Evolutionary conservation across 2,329 filamentous ascomycete species (phyloP), one percentile per base, ranked within the genome.

Genomic region (Phoma herbarum): DNA sequence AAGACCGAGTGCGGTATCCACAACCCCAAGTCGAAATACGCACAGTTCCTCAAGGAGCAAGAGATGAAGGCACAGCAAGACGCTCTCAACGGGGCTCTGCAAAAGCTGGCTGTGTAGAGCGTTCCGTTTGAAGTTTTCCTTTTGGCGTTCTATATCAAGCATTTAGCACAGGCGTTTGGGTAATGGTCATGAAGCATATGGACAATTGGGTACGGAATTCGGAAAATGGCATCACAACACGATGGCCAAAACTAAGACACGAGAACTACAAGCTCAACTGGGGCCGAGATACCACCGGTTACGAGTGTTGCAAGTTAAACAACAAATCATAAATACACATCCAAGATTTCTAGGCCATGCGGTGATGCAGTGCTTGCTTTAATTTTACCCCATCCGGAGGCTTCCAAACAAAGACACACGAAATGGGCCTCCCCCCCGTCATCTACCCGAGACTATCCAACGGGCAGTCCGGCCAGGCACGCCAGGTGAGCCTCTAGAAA

Each of bases 1-100:
- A 99, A 99, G 89, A 96, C 93, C 16, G 95, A 99, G 83, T 99
- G 95, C 78, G 95, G 95, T 46, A 98, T 99, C 75, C 95, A 99
- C 86, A 98, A 98, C 84, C 96, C 95, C 80, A 90, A 93, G 78
- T 96, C 92, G 58, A 89, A 93, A 68, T 99, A 98, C 74, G 91
- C 93, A 11, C 88, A 93, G 79, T 97, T 90, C 79, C 80, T 96
- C 55, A 84, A 85, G 70, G 88, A 92, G 61, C 86, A 90, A 78
- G 89, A 92, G 75, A 81, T 84, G 73, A 89, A 91, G 82, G 77
- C 33, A 67, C 78, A 54, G 62, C 82, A 74, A 26, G 71, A 75
- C 45, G 71, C 68, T 22, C 60, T 76, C 56, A 68, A 63, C 60
- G 69, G 66, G 53, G 70, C 69, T 37, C 54, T 75, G 59, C 59